A percentile compares a stretch with the other conserved stretches of the same genome.
These are phyloP conservation scores for Aspergillus hiratsukae DNA, from an alignment of 2,329 filamentous ascomycete genomes.

Conservation along the genomic window DNA sequence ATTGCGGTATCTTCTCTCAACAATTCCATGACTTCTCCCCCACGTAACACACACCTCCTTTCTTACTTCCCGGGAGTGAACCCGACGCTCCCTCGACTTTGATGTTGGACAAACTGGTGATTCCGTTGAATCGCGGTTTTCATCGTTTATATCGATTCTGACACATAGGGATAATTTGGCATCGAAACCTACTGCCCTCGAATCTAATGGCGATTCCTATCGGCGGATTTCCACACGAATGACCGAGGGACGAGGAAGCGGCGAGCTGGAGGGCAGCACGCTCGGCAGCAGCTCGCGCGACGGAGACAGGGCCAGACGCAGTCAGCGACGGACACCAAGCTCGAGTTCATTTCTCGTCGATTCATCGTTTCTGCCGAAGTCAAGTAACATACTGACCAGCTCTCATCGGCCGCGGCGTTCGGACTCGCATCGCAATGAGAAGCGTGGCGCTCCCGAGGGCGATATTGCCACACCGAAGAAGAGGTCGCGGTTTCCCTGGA, in stretches of 20 bases:
- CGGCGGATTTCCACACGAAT: slow-evolving; percentile 18
- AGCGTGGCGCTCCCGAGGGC: slow-evolving; percentile 36
- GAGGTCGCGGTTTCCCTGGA: slow-evolving; percentile 31
- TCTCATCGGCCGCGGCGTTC: slow-evolving; percentile 21
- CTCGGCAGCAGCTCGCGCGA: slow-evolving; percentile 35
- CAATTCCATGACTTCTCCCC: slow-evolving; percentile 18
- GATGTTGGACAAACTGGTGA: slow-evolving; percentile 15
- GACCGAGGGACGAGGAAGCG: slow-evolving; percentile 26
- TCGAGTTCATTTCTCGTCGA: slow-evolving; percentile 47
- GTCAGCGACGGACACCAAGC: slow-evolving; percentile 24
- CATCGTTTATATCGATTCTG: neutral
- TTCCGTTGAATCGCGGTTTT: neutral
- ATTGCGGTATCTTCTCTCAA: neutral
- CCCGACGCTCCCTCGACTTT: slow-evolving; percentile 14
- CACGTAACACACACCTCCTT: slow-evolving; percentile 15
- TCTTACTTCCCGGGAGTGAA: slow-evolving; percentile 19
- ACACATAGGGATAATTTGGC: neutral
- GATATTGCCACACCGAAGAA: slow-evolving; percentile 26
- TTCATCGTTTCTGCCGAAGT: slow-evolving; percentile 29
- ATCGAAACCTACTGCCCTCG: neutral
- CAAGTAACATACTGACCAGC: slow-evolving; percentile 23
- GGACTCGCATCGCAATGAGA: slow-evolving; percentile 33
- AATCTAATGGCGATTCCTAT: slow-evolving; percentile 16
- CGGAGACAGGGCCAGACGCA: slow-evolving; percentile 23
- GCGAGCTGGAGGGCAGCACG: slow-evolving; percentile 35